Evolutionary conservation across 176 grass and related monocot species (phyloP), one percentile per base, ranked within the genome.

Genomic region (Cenchrus purpureus): DNA sequence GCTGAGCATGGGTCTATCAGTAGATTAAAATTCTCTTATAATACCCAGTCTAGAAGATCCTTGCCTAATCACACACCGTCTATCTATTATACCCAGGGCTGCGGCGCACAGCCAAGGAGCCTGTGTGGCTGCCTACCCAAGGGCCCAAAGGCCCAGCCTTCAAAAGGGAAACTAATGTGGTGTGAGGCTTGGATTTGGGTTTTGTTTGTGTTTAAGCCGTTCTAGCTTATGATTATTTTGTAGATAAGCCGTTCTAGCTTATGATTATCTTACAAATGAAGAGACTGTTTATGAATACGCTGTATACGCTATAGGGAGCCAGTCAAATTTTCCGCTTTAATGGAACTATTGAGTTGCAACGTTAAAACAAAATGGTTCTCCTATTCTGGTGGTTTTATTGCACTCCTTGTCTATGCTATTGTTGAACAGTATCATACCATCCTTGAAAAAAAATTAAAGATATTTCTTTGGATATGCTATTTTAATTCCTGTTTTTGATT

Each of bases 401-500:
- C 68, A 55, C 68, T 65, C n/a, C 56, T 73, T 71, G 58, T 15
- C 20, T 68, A 82, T 32, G 73, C 61, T 55, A 8, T 62, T 77
- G 34, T 77, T 62, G 74, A 56, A 17, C 55, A 89, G 40, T 48
- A 7, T 65, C 52, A 82, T 86, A 40, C 5, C 6, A 46, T 77
- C 22, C 54, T 82, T 63, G 13, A 73, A 51, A 8, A 78, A 28
- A 10, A 73, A 52, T 62, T 77, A 10, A 61, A 5, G 11, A 48
- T 49, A 54, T 68, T 66, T 79, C 3, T 84, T 80, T 50, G 40
- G 5, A 59, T 74, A 68, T 69, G 22, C 32, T 63, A 46, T 62
- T 65, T 76, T 62, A 55, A n/a, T 86, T 67, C 32, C 69, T 49
- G 32, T 71, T 81, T 76, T 43, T 87, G 45, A 84, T 71, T 52